phyloP scores from a whole-genome alignment of 805 yeast genomes.

The Wickerhamiella siamensis region DNA sequence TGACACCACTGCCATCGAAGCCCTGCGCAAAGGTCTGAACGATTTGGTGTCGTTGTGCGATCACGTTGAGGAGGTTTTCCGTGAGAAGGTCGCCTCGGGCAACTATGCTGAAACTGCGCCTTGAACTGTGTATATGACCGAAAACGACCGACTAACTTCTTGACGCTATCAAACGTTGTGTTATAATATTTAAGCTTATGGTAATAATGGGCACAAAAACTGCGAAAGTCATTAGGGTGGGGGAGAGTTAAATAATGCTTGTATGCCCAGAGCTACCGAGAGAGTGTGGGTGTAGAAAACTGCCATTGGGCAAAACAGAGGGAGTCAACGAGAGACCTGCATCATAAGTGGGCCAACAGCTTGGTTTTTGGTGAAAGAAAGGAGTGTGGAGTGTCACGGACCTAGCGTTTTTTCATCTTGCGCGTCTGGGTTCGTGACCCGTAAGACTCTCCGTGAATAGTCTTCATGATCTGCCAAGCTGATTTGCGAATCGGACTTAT shows the following conservation, averaged over 20 bases:
- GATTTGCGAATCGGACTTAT: conserved; percentile 31
- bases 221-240: no score
- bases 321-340: no score
- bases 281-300: no score
- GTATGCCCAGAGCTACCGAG: no score
- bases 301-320: no score
- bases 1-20: conserved; percentile 73
- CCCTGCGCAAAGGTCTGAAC: conserved; percentile 78
- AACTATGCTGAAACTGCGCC: conserved; percentile 23
- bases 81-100: conserved; percentile 48
- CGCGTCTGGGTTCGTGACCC: conserved; percentile 37
- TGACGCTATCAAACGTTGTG: no score
- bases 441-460: conserved; percentile 40
- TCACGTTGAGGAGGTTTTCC: conserved; percentile 66
- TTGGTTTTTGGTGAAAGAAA: neutral
- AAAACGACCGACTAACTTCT: no score
- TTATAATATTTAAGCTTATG: no score
- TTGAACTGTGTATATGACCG: no score
- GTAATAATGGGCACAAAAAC: no score
- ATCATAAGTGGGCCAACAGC: no score
- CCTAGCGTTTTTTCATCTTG: neutral
- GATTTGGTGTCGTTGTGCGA: conserved; percentile 73
- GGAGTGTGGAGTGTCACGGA: neutral
- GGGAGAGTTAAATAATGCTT: no score
- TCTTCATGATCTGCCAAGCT: conserved; percentile 43